Evolutionary conservation across 2,329 filamentous ascomycete species (phyloP), one percentile per base, ranked within the genome.

Genomic region (Chaetomiaceae sp.): DNA sequence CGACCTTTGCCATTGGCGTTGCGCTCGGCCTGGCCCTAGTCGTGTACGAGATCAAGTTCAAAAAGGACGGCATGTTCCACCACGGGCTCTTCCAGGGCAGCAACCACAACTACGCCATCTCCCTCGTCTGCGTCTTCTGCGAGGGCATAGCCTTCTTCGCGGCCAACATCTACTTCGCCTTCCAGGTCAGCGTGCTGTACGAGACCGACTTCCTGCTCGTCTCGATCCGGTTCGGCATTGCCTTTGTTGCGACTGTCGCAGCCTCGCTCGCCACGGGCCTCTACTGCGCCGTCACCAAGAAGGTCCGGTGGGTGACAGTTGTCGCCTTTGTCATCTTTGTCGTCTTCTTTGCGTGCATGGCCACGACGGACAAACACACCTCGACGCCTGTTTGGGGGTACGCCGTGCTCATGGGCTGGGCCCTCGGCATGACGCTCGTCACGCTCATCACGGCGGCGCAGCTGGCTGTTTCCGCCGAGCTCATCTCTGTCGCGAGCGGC

Each of bases 91-190:
- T 72, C 61, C n/a, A n/a, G n/a, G 48, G 49, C n/a, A 53, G 58
- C 23, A 64, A 66, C 49, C 64, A 69, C 33, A 73, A 72, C 58
- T 73, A 72, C 49, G 27, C 66, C 17, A 65, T 74, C 50, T 62
- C 68, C 0, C 52, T 69, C 2, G 39, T 67, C 8, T 70, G 67
- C 36, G 63, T 72, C 17, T 72, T 72, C 36, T 61, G 63, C 12
- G 71, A 73, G 47, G 71, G 71, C 14, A 47, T 72, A 0, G 66
- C 65, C 14, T 73, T 73, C 55, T 72, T 73, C 47, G 68, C 70
- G 1, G 68, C 66, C n/a, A 74, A 73, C 56, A 70, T 65, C 51
- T 74, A 74, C 60, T 73, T 73, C 36, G 66, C 70, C n/a, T 72
- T 70, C 45, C 62, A 74, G 59, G 63, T 65, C 46, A 62, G 59